Evolutionary conservation across 352 stramenopile genomes (phyloP).

Genomic region (Sclerospora graminicola): DNA sequence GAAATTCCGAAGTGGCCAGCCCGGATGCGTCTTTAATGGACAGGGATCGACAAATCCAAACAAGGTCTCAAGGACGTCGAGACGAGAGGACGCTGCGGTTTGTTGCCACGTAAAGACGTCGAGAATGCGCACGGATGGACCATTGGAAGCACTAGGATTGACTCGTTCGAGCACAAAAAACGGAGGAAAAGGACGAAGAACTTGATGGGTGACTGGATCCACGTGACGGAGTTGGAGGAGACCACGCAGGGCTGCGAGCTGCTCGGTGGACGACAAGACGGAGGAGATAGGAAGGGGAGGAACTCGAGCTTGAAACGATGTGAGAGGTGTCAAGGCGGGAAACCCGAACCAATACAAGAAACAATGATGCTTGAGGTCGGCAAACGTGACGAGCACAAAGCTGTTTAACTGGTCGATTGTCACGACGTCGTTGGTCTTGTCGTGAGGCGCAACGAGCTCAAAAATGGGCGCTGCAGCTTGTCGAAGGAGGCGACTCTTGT

Average conservation of each 20-base stretch:
- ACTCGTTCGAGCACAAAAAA: conserved; percentile 68
- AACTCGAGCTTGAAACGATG: conserved; percentile 24
- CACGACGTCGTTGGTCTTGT: neutral
- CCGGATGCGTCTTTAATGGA: conserved; percentile 55
- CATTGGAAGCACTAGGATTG: neutral
- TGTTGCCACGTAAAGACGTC: conserved; percentile 24
- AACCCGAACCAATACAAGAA: conserved; percentile 93
- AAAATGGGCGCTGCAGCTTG: too few species aligned
- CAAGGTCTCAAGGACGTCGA: conserved; percentile 23
- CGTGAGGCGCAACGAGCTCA: too few species aligned
- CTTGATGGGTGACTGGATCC: conserved; percentile 1
- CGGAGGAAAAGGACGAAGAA: conserved; percentile 31
- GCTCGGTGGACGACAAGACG: conserved; percentile 28
- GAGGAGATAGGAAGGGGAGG: conserved; percentile 18
- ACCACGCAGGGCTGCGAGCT: conserved; percentile 25
- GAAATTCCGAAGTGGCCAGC: conserved; percentile 87
- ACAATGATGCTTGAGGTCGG: conserved; percentile 89
- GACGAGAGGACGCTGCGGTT: neutral
- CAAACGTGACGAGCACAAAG: conserved; percentile 88
- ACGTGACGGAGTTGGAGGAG: conserved; percentile 32
- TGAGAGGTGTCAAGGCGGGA: conserved; percentile 50
- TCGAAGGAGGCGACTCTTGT: too few species aligned
- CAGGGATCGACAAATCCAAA: conserved; percentile 88
- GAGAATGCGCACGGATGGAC: conserved; percentile 17
- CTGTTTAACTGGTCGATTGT: conserved; percentile 54